Evolutionary conservation across 306 rosid species (phyloP), one percentile per base, ranked within the genome.

Genomic region (Pyrus bretschneideri): DNA sequence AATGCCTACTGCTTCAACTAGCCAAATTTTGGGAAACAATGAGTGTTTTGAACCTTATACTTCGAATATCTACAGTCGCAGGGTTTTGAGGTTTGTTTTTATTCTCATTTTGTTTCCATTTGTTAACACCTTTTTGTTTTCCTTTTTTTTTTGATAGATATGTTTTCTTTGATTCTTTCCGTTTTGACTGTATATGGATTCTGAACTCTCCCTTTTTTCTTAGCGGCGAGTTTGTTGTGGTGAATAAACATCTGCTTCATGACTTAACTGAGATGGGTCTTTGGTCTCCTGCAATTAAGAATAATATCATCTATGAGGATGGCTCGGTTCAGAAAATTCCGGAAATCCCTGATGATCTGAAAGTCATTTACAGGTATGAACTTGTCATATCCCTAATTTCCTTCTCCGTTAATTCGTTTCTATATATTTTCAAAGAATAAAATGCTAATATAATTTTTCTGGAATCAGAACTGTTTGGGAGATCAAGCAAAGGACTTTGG

Each of bases 11-110:
- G 97, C 96, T 3, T 90, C 96, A 19, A 90, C 96, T 45, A 90
- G 97, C 80, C 97, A 92, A 77, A 92, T 92, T 85, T 91, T 92
- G 83, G 96, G 96, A 79, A 92, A 92, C 81, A 92, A 90, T 25
- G 96, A 90, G 74, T 92, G 97, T 76, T 92, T 92, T 88, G 96
- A 92, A 78, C 96, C 97, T 4, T 92, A 90, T 81, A 90, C 97
- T 75, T 92, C 96, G 49, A 92, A 92, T 67, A 88, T 92, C 44
- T 92, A 92, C 83, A 92, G 84, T 77, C 97, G 96, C 73, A 81
- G 96, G 73, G 97, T 92, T 72, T 51, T 92, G 71, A 92, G 96
- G 96, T 92, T 74, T 83, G 79, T 25, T 22, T 9, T 35, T 9
- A 6, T 66, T 33, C 70, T 44, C n/a, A 29, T 25, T 25, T 15